A percentile compares a stretch with the other conserved stretches of the same genome.
These are phyloP conservation scores for Acacia concinna DNA, from an alignment of 331 rosid genomes.

Conservation along the genomic window DNA sequence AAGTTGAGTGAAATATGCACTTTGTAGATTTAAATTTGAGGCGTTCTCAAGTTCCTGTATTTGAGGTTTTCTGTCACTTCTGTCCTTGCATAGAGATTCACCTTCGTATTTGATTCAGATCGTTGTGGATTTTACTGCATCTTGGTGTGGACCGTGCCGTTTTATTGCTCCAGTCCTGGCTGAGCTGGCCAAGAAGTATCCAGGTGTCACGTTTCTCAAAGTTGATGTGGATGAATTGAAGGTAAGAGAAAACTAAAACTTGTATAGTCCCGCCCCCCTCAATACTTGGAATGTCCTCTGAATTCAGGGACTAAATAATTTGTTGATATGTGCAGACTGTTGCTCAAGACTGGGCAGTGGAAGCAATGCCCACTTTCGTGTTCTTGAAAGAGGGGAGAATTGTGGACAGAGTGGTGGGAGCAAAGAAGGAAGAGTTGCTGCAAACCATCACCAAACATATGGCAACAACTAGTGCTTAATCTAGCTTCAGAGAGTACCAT, in stretches of 20 bases:
- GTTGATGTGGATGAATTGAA: constrained; percentile 91
- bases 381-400: constrained; percentile 82
- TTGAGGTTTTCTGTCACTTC: background rate
- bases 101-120: constrained; percentile 49
- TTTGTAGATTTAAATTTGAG: background rate
- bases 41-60: background rate
- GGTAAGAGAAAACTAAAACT: constrained; percentile 38
- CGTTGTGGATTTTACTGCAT: constrained; percentile 90
- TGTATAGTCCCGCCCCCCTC: background rate
- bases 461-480: constrained; percentile 46
- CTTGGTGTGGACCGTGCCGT: constrained; percentile 99
- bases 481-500: constrained; percentile 26
- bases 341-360: constrained; percentile 88
- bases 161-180: constrained; percentile 73
- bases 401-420: constrained; percentile 83
- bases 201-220: constrained; percentile 62
- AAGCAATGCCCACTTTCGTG: constrained; percentile 96
- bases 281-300: background rate
- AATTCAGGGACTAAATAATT: background rate
- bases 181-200: constrained; percentile 68
- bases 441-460: constrained; percentile 56
- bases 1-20: background rate
- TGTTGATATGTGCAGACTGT: constrained; percentile 54
- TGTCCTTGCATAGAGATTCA: constrained; percentile 7
- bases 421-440: constrained; percentile 78